Base-by-base conservation (phyloP, 2,329 filamentous ascomycete genomes). In the Trichoderma gracile region DNA sequence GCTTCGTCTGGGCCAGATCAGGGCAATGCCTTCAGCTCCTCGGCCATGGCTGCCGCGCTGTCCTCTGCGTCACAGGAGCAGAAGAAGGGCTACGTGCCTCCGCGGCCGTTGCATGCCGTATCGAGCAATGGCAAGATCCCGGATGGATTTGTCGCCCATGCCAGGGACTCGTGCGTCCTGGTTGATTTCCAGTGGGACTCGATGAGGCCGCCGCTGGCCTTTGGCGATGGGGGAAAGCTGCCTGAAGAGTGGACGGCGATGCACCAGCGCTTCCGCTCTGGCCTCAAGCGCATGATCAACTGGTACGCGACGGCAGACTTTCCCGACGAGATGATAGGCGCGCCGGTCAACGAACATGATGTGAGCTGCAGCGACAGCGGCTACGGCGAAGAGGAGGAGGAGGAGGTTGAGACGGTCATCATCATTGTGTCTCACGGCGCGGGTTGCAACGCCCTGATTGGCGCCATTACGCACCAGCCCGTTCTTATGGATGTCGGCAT, bases 101-200 rank as follows among this genome's bases (percentile, higher is more conserved):
- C 93, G 0, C 83, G 86, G 6, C 93, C 94, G 1, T 86, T 88
- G 17, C 97, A 96, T 75, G 92, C 94, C 1, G 84, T 97, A 10
- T 94, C 91, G 0, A 83, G 85, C 8, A 89, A 89, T 8, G 89
- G 92, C 50, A 87, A 89, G 8, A 97, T 98, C 65, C 95, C 95
- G 0, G 81, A 87, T 3, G 95, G 94, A 2, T 96, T 96, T 73
- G 91, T 97, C 19, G 86, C 92, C 0, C 95, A 99, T 77, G 94
- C 94, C 9, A 86, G 93, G 67, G 92, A 98, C 73, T 87, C 89
- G 14, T 98, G 93, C 72, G 82, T 91, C 5, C 84, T 90, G 57
- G 84, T 97, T n/a, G 95, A 99, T 76, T 96, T 92, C 72, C 90
- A 94, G 71, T 99, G 95, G 94, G 93, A 99, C 73, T 97, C 93